Conservation (phyloP, 2,329 filamentous ascomycete genomes). For the Phialophora macrospora region DNA sequence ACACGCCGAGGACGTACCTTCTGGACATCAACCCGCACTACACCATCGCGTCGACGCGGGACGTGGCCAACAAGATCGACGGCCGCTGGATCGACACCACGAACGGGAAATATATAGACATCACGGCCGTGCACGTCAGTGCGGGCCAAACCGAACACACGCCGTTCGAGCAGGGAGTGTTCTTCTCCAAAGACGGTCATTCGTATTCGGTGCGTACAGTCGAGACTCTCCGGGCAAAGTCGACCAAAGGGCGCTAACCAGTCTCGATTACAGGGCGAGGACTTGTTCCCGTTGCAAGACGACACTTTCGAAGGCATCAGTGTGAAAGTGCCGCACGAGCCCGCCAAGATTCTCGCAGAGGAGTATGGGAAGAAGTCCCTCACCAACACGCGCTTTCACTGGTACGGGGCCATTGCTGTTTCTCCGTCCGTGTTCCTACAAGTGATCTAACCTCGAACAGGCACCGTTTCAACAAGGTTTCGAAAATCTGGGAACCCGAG, state of each 20-base stretch:
- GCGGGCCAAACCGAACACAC: slow-evolving; percentile 1
- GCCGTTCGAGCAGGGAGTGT: slow-evolving; percentile 2
- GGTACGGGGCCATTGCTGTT: neutral
- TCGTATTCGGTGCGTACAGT: slow-evolving; percentile 13
- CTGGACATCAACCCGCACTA: slow-evolving; percentile 32
- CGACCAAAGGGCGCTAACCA: neutral
- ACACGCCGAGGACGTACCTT: slow-evolving; percentile 20
- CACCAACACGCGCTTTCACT: slow-evolving; percentile 23
- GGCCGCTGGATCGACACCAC: slow-evolving; percentile 32
- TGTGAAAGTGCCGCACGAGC: slow-evolving; percentile 21
- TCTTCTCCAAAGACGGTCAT: slow-evolving; percentile 29
- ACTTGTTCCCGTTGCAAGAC: slow-evolving; percentile 20
- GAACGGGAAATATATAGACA: slow-evolving; percentile 31
- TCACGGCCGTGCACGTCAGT: slow-evolving; percentile 28
- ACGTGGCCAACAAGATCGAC: slow-evolving; percentile 33
- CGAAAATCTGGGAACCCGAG: slow-evolving; percentile 19
- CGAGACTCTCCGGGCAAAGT: neutral
- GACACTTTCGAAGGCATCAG: slow-evolving; percentile 17
- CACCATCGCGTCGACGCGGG: slow-evolving; percentile 17
- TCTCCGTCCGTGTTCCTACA: slow-evolving; percentile 9
- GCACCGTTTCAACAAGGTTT: slow-evolving; percentile 23
- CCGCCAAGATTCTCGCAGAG: slow-evolving; percentile 9
- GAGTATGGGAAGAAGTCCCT: slow-evolving; percentile 28
- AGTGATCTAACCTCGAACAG: slow-evolving; percentile 4
- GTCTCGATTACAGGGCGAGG: slow-evolving; percentile 2